Evolutionary conservation across 495 filamentous ascomycete genomes (phyloP), one percentile per base, ranked within the genome.

Genomic region (Lasiosphaeriaceae sp.): DNA sequence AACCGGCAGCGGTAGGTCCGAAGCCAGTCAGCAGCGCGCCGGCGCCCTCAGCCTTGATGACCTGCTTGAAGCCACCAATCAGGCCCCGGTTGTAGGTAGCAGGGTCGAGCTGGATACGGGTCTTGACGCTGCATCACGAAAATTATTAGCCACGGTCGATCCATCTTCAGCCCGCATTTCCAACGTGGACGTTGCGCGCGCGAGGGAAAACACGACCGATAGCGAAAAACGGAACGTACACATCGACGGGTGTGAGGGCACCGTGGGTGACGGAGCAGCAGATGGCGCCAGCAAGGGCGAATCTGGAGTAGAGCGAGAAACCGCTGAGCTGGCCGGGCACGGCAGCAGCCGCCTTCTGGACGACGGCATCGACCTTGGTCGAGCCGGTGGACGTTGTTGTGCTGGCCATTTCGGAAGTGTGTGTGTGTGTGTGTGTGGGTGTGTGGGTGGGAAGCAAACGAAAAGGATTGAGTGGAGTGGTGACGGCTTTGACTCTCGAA

Each of bases 251-350:
- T 54, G 92, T 96, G 71, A 96, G 82, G 67, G 82, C 85, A 66
- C 92, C 92, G 80, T 96, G 92, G 64, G 92, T 96, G 77, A 96
- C 80, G 67, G 89, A 90, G 74, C 92, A 96, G 86, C 92, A 96
- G 77, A 95, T 78, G 62, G 91, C 92, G 73, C 91, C 92, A 60
- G 92, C 91, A 67, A 96, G 88, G 72, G 92, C 90, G 80, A 96
- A 96, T 71, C 90, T 77, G 58, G 86, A 84, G 79, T 91, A 90
- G 54, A 90, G 82, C 49, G 69, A 70, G 58, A 82, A 55, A 44
- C 82, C 84, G 66, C 59, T 74, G 24, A 74, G 68, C 66, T 74
- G 66, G 59, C 54, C 57, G 39, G 69, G 64, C 47, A 50, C 50
- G 54, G 62, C 57, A 37, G 60, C 65, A 21, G 62, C 69, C 19